phyloP scores from a whole-genome alignment of 208 protist species.

The Leishmania martiniquensis region DNA sequence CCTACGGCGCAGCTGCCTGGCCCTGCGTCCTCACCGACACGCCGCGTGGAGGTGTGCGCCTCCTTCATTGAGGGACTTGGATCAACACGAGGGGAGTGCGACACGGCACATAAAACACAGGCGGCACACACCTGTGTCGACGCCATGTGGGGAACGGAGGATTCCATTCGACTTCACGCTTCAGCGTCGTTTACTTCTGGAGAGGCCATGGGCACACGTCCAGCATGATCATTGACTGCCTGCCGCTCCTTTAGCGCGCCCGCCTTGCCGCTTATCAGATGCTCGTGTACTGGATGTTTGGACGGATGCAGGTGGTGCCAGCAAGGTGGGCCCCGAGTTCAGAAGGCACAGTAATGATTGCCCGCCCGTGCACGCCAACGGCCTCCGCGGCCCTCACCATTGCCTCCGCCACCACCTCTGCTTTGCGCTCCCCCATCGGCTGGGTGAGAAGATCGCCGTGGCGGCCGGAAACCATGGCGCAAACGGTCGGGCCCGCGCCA shows the following conservation, averaged over 20 bases:
- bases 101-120: not conserved
- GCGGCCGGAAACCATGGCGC: conserved; percentile 70
- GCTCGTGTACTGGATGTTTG: conserved; percentile 47
- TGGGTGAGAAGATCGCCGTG: conserved; percentile 64
- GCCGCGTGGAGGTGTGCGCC: not conserved
- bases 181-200: not conserved
- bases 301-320: conserved; percentile 43
- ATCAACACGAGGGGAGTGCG: not conserved
- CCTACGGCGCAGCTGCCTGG: too few species aligned
- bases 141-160: not conserved
- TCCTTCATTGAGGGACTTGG: not conserved
- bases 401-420: conserved; percentile 71
- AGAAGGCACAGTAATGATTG: conserved; percentile 82
- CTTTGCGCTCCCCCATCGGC: conserved; percentile 47
- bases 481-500: conserved; percentile 79
- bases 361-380: conserved; percentile 60
- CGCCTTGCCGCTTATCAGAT: conserved; percentile 4
- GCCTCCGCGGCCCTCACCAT: conserved; percentile 72
- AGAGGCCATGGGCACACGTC: not conserved
- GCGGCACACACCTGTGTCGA: not conserved
- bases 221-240: not conserved
- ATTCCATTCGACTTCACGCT: not conserved
- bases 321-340: conserved; percentile 75
- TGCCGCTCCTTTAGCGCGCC: not conserved
- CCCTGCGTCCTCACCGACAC: not conserved